phyloP scores from a whole-genome alignment of 2,329 filamentous ascomycete species.

The Trichoderma arundinaceum region DNA sequence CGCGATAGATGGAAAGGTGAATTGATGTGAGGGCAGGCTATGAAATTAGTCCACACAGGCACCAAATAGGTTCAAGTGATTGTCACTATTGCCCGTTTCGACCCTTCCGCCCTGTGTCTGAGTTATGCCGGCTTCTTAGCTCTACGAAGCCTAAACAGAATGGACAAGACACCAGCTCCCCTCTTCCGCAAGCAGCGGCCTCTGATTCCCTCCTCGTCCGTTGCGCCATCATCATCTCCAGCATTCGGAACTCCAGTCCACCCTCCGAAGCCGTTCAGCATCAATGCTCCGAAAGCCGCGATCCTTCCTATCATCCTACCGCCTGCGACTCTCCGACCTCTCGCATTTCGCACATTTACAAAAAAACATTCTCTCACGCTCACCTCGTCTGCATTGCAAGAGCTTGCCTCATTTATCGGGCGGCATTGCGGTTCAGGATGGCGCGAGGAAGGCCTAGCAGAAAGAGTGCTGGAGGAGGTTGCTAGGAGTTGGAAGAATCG shows the following conservation, averaged over 20 bases:
- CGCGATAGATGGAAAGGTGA: conserved; percentile 3
- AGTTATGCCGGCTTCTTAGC: conserved; percentile 17
- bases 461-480: conserved; percentile 89
- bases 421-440: conserved; percentile 94
- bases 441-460: conserved; percentile 92
- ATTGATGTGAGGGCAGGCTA: not conserved
- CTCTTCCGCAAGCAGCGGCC: conserved; percentile 47
- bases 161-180: conserved; percentile 49
- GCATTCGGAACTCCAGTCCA: conserved; percentile 87
- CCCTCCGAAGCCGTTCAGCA: conserved; percentile 70
- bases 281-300: conserved; percentile 60
- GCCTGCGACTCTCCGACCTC: conserved; percentile 80
- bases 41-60: not conserved
- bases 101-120: not conserved
- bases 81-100: not conserved
- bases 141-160: not conserved
- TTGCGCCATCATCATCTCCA: conserved; percentile 85
- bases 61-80: not conserved
- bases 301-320: conserved; percentile 90
- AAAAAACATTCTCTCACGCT: conserved; percentile 97
- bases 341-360: conserved; percentile 94
- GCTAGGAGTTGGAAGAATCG: conserved; percentile 90
- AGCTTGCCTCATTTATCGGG: conserved; percentile 87
- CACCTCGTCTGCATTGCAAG: conserved; percentile 82
- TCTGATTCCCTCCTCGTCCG: conserved; percentile 54